phyloP scores from a whole-genome alignment of 768 basidiomycete genomes.

The Rhodotorula diobovata region DNA sequence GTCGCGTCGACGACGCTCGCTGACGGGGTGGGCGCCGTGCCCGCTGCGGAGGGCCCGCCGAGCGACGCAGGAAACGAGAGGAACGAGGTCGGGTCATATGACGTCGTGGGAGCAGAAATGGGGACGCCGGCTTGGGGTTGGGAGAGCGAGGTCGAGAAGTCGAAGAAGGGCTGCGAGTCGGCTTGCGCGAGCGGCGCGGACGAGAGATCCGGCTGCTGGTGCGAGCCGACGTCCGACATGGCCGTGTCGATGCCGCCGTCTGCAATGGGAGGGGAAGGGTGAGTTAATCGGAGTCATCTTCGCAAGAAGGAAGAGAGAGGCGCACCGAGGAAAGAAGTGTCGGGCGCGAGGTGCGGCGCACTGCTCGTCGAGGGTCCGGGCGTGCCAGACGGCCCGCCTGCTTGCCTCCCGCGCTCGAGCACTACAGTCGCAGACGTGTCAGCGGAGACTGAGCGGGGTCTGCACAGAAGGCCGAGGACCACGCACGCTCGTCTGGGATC shows the following conservation, averaged over 20 bases:
- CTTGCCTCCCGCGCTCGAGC: constrained; percentile 3
- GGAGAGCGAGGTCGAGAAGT: constrained; percentile 1
- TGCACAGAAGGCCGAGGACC: neutral
- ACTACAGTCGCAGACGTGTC: neutral
- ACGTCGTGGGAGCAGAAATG: neutral
- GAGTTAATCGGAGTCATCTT: too few species aligned
- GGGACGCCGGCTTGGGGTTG: neutral
- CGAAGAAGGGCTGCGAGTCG: constrained; percentile 7
- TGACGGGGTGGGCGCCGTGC: constrained; percentile 27
- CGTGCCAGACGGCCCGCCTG: neutral
- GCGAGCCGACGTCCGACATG: too few species aligned
- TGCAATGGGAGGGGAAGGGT: neutral
- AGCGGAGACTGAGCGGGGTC: neutral
- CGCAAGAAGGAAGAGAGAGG: neutral
- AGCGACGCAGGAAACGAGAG: constrained; percentile 3
- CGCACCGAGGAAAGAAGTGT: neutral
- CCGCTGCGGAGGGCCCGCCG: neutral
- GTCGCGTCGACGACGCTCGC: constrained; percentile 58
- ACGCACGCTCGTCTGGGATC: constrained; percentile 79
- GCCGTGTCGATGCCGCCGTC: neutral
- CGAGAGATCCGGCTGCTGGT: too few species aligned
- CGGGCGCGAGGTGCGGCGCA: constrained; percentile 4
- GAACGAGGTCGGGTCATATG: constrained; percentile 12
- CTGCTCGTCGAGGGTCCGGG: neutral
- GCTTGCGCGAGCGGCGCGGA: neutral